These are phyloP conservation scores for Aspergillus brasiliensis DNA, from an alignment of 2,329 filamentous ascomycete genomes.

Conservation along the genomic window DNA sequence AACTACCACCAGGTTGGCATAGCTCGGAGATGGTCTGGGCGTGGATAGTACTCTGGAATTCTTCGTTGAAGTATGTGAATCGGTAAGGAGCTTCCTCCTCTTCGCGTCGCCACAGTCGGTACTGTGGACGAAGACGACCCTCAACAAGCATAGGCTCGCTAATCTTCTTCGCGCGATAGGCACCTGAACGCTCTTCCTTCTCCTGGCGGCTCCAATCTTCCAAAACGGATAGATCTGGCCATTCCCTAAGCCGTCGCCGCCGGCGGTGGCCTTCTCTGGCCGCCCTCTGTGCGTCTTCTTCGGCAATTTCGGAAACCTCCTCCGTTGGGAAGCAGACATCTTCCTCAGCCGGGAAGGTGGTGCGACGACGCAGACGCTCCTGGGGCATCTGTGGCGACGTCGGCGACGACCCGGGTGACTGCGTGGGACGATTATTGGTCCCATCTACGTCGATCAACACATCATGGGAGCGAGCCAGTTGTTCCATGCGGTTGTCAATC, in stretches of 20 bases:
- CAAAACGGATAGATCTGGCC: constrained; percentile 81
- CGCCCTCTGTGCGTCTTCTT: constrained; percentile 61
- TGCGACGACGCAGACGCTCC: constrained; percentile 50
- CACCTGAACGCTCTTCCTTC: constrained; percentile 82
- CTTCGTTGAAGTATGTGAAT: constrained; percentile 98
- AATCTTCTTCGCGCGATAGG: constrained; percentile 83
- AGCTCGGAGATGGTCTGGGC: constrained; percentile 93
- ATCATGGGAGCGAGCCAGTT: constrained; percentile 36
- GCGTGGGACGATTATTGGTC: constrained; percentile 18
- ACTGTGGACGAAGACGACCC: constrained; percentile 79
- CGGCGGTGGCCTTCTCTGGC: constrained; percentile 50
- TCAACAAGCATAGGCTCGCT: constrained; percentile 92
- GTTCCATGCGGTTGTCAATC: constrained; percentile 37
- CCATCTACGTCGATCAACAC: constrained; percentile 50
- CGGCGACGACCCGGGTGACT: constrained; percentile 40
- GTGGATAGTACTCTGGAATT: constrained; percentile 93
- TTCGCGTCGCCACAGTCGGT: constrained; percentile 78
- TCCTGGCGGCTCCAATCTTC: constrained; percentile 91
- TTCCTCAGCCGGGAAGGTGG: constrained; percentile 69
- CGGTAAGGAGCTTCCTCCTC: constrained; percentile 90
- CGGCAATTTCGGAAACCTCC: constrained; percentile 77
- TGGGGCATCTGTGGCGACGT: constrained; percentile 41
- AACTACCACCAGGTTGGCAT: constrained; percentile 79
- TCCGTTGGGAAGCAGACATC: constrained; percentile 92
- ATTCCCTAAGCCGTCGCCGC: constrained; percentile 69